Percentiles rank a stretch among this genome's conserved stretches.
These are phyloP conservation scores for Coix lacrymajobi DNA, from an alignment of 176 grass and related monocot species.

Conservation along the genomic window DNA sequence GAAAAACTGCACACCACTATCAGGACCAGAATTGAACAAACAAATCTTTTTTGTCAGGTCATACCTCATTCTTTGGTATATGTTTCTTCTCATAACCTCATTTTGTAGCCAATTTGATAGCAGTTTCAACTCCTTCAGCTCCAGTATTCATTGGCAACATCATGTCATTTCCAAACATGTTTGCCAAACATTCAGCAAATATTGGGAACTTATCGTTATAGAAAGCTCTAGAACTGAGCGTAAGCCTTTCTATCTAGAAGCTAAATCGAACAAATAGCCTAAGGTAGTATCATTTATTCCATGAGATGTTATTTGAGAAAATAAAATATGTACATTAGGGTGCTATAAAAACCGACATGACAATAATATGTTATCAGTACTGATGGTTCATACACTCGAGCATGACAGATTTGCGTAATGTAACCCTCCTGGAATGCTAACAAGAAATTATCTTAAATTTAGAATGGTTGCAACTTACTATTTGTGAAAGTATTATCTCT, in stretches of 20 bases:
- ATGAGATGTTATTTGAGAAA: no score
- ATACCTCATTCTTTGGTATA: conserved; percentile 79
- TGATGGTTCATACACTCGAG: no score
- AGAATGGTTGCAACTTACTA: no score
- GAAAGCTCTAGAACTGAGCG: conserved; percentile 97
- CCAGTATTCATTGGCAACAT: conserved; percentile 99
- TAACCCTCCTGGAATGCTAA: no score
- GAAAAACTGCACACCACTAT: neutral
- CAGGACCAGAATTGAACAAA: conserved; percentile 14
- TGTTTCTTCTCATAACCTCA: conserved; percentile 97
- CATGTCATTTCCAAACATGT: conserved; percentile 96
- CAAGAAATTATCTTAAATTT: no score
- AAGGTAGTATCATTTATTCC: no score
- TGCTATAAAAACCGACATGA: no score
- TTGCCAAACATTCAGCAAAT: conserved; percentile 66
- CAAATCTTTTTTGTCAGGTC: neutral
- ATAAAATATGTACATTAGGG: no score
- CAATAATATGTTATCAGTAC: no score
- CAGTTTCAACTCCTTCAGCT: conserved; percentile 96
- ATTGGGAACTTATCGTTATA: conserved; percentile 90
- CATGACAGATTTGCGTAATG: no score
- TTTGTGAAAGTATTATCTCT: no score
- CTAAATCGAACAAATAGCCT: no score
- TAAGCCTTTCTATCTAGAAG: conserved; percentile 69
- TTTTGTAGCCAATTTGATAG: conserved; percentile 89